These are phyloP conservation scores for Coemansia sp. DNA, from an alignment of 192 early-diverging fungal species.

Conservation along the genomic window DNA sequence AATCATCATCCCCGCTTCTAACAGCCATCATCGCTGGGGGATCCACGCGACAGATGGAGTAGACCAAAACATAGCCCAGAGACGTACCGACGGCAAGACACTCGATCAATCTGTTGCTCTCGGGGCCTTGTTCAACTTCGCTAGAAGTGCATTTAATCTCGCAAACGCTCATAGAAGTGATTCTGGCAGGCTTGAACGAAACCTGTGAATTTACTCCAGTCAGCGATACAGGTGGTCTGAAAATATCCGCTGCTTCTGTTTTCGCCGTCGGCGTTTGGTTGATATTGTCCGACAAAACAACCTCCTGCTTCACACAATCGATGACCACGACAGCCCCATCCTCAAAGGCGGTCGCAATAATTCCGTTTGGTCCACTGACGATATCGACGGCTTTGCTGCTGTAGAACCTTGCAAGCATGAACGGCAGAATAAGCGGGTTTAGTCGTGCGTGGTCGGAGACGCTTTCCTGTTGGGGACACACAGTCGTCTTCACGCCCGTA, in stretches of 20 bases:
- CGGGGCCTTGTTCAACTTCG: not conserved
- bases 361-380: slow-evolving; percentile 20
- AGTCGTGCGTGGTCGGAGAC: not conserved
- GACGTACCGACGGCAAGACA: slow-evolving; percentile 30
- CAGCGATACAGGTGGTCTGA: not conserved
- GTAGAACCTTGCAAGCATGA: slow-evolving; percentile 40
- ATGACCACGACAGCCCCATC: slow-evolving; percentile 37
- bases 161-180: not conserved
- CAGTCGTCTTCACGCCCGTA: not conserved
- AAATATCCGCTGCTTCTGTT: slow-evolving; percentile 11
- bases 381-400: slow-evolving; percentile 9
- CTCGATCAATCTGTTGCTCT: not conserved
- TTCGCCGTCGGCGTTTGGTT: slow-evolving; percentile 18
- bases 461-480: not conserved
- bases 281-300: slow-evolving; percentile 39
- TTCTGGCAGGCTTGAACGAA: not conserved
- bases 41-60: slow-evolving; percentile 6
- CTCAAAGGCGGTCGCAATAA: slow-evolving; percentile 22
- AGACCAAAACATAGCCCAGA: slow-evolving; percentile 21
- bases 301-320: slow-evolving; percentile 28
- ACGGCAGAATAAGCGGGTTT: slow-evolving; percentile 22
- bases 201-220: too few species aligned
- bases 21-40: slow-evolving; percentile 1
- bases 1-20: not conserved
- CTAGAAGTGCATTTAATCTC: not conserved